Base-by-base conservation (phyloP, 2,329 filamentous ascomycete species). In the Shiraia bambusicola region DNA sequence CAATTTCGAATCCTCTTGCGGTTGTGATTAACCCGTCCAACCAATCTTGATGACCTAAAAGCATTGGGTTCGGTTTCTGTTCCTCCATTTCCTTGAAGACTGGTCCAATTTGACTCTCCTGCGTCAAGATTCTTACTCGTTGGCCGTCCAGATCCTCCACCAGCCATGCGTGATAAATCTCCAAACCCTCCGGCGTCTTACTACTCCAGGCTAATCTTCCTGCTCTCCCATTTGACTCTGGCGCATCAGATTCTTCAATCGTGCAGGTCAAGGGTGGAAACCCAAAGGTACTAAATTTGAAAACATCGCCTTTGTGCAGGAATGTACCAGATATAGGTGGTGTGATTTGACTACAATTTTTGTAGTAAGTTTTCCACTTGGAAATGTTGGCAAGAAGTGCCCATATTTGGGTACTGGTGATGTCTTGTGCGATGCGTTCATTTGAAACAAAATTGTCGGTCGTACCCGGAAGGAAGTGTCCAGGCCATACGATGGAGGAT, bases 41-140 rank as follows among this genome's bases (percentile, higher is more conserved):
- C 65, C 66, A 68, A 37, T 69, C 64, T 43, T 68, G 64, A 42
- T 68, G 66, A 4, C 64, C 66, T 15, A 64, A 33, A n/a, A 69
- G 42, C 64, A 69, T 66, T 27, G 47, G 48, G 41, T 69, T 67
- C 29, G 66, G 66, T 45, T 60, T 66, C 36, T 49, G 42, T 12
- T 17, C 46, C 28, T 51, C 52, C 45, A 59, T 49, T 10, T 63
- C 50, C 29, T 45, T 50, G 15, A 63, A 63, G 0, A 61, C 45
- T 36, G 47, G 43, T 3, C 65, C 65, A 41, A 58, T 64, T 40
- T 67, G 65, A 42, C 58, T 63, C 48, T 69, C 66, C 46, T 67
- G 65, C 31, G 66, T 69, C 40, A 69, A 22, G 3, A 69, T 56
- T 28, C 66, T 53, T 0, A 67, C 63, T n/a, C 66, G 38, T 3